Conservation (phyloP, 2,329 filamentous ascomycete genomes). For the Fusarium veterinarium region DNA sequence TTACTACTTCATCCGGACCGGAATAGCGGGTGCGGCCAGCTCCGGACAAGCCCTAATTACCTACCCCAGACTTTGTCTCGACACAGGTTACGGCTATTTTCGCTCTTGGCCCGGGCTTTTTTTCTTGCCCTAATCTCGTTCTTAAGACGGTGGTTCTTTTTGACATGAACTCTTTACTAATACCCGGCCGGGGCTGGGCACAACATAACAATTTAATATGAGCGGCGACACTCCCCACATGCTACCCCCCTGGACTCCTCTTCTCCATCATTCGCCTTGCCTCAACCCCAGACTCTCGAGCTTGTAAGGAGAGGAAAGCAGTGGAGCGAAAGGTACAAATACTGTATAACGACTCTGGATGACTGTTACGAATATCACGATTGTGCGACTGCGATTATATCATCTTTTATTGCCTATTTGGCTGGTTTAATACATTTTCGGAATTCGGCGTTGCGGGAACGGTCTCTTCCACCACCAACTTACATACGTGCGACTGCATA, state of each 20-base stretch:
- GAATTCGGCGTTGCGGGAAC: slow-evolving; percentile 45
- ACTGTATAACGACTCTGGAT: slow-evolving; percentile 46
- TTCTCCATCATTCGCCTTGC: not conserved
- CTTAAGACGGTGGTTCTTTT: slow-evolving; percentile 22
- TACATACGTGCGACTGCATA: slow-evolving; percentile 23
- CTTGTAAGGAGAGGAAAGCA: not conserved
- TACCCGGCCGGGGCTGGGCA: slow-evolving; percentile 27
- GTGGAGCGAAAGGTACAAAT: slow-evolving; percentile 13
- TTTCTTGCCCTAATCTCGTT: slow-evolving; percentile 11
- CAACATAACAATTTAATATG: slow-evolving; percentile 19
- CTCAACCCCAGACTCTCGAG: slow-evolving; percentile 7
- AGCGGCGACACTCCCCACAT: slow-evolving; percentile 15
- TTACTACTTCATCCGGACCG: slow-evolving; percentile 30
- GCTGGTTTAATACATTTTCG: slow-evolving; percentile 42
- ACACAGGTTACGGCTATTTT: not conserved
- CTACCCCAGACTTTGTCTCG: slow-evolving; percentile 9
- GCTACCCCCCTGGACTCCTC: slow-evolving; percentile 2
- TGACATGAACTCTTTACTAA: slow-evolving; percentile 38
- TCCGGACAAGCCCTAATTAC: slow-evolving; percentile 6
- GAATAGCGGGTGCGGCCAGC: slow-evolving; percentile 12
- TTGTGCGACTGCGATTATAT: slow-evolving; percentile 40
- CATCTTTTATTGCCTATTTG: slow-evolving; percentile 34
- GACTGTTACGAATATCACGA: slow-evolving; percentile 46
- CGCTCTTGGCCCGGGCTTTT: slow-evolving; percentile 4
- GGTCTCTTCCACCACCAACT: slow-evolving; percentile 2